These are phyloP conservation scores for Alternaria brassicae DNA, from an alignment of 2,329 filamentous ascomycete genomes.

Conservation along the genomic window DNA sequence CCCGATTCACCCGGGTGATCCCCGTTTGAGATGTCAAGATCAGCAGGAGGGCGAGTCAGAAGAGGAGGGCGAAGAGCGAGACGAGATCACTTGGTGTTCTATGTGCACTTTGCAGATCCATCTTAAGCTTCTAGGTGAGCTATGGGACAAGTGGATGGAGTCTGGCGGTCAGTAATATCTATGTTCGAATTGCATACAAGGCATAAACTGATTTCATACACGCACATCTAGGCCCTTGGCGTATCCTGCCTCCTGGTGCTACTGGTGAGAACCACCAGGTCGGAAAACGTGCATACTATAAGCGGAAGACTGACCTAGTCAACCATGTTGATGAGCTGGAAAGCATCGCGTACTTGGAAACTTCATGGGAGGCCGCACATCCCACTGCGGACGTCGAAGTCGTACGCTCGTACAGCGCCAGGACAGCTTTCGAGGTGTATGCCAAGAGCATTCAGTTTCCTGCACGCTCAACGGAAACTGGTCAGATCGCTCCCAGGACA, in stretches of 20 bases:
- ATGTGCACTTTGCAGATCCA: constrained; percentile 17
- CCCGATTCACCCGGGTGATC: constrained; percentile 12
- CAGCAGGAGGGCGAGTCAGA: neutral
- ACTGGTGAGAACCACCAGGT: neutral
- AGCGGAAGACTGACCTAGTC: constrained; percentile 8
- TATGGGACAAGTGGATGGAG: constrained; percentile 12
- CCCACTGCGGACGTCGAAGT: constrained; percentile 2
- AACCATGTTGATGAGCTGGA: constrained; percentile 10
- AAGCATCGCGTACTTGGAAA: constrained; percentile 2
- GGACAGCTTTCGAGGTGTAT: neutral
- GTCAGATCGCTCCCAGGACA: neutral
- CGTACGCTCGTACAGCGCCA: constrained; percentile 1
- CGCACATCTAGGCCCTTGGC: constrained; percentile 19
- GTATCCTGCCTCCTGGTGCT: neutral
- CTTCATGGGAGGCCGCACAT: constrained; percentile 5
- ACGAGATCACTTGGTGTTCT: constrained; percentile 5
- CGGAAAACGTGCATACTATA: constrained; percentile 8
- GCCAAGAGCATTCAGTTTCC: constrained; percentile 4
- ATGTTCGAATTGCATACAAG: no score
- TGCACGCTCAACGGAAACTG: neutral
- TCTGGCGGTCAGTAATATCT: neutral
- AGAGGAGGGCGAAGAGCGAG: neutral
- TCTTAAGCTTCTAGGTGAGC: constrained; percentile 5
- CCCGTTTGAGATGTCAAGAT: neutral
- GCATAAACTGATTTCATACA: no score